Evolutionary conservation across 2,329 filamentous ascomycete species (phyloP), one percentile per base, ranked within the genome.

Genomic region (Tympanopsis confertula): DNA sequence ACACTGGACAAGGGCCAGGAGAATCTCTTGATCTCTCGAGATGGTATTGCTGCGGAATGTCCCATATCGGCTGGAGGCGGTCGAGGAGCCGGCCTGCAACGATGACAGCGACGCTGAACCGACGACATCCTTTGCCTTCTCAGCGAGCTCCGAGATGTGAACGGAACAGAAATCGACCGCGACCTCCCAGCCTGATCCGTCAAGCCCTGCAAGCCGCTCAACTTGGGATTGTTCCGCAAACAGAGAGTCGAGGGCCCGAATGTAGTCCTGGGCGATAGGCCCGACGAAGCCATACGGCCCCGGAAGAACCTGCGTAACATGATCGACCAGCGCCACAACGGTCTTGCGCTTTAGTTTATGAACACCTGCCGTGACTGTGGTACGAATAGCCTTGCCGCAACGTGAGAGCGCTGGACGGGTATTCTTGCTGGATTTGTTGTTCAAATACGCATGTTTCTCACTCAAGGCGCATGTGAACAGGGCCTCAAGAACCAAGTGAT

Each of bases 401-500:
- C 74, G 70, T 38, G 71, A 68, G 10, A 98, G 66, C 19, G 62
- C 69, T 42, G 64, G 68, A 19, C 67, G 61, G 12, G 60, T 66
- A 38, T 68, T 69, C 4, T 47, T 45, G 10, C 48, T 51, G 40
- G 60, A 66, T 44, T 65, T 69, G 12, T 67, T 66, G 39, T 70
- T 71, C 39, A 73, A 68, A 45, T 74, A 82, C 14, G 59, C 54
- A 7, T 76, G 65, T 52, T 85, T 86, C 47, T 94, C 87, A 13
- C 68, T 57, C 14, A 79, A 55, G 1, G 71, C 71, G 51, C 70
- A 80, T 38, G 72, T 69, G 51, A 95, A 94, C 3, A 96, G 63
- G 1, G 75, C 72, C 50, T 95, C 86, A 48, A 86, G 85, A 32
- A 95, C 77, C 41, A 74, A 72, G 51, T 91, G 82, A 47, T 84